Base-by-base conservation (phyloP, 345 rosid species). In the Carallia brachiata region DNA sequence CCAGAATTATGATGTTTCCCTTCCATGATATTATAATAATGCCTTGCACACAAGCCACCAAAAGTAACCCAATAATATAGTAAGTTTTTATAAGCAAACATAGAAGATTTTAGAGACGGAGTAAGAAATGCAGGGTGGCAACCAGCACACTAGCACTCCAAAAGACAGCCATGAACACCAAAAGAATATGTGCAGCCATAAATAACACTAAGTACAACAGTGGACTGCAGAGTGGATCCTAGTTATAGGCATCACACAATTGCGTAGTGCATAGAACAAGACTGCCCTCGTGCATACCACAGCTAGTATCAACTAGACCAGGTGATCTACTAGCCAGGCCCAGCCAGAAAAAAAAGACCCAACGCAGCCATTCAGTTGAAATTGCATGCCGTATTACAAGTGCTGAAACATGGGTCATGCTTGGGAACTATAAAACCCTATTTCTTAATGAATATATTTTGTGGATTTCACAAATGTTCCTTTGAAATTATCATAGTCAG, bases 1-100 rank as follows among this genome's bases (percentile, higher is more conserved):
- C 37, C 63, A 62, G 73, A 74, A 44, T 3, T 47, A 52, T 9
- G 52, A 66, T 13, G 27, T 16, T 44, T 39, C 23, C 53, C 50
- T 23, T 62, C 15, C 56, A 15, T 31, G 7, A 32, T 52, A 6
- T 28, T 69, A 16, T 18, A 1, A 30, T 7, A 39, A 27, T 30
- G 40, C 2, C 52, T 55, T 19, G 61, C 52, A 50, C 15, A 36
- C 16, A 62, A 10, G 16, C 18, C 31, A 31, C 31, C 3, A 31
- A 36, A 56, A 55, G 40, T 34, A 37, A 55, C 5, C 1, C 1
- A 1, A 6, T 6, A 52, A 5, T 50, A 18, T 10, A 7, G 28
- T 50, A 8, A 4, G 18, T 19, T 2, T 31, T 47, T 28, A 4
- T 18, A 9, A 2, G 13, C 32, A 0, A 55, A 12, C 10, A 55